A percentile compares a stretch with the other conserved stretches of the same genome.
Evolutionary conservation across 208 protist genomes (phyloP).

Genomic region (Crithidia mellificae): DNA sequence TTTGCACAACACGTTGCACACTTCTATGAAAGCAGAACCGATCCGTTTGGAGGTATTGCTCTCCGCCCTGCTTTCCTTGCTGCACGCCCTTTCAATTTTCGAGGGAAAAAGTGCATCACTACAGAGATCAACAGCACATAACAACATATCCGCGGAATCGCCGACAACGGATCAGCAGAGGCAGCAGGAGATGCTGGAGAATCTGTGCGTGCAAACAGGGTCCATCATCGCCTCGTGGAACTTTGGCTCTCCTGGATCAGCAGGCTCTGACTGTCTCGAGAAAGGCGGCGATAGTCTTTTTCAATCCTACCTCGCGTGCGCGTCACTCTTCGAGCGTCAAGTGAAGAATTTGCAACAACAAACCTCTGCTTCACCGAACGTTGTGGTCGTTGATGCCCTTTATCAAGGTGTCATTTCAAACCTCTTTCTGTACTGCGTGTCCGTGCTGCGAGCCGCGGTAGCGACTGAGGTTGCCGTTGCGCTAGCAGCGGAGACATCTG

Average conservation of each 20-base stretch:
- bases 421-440: neutral
- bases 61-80: slow-evolving; percentile 9
- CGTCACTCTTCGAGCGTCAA: neutral
- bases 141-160: too few species aligned
- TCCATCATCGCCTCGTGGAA: neutral
- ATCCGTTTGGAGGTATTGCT: slow-evolving; percentile 14
- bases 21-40: too few species aligned
- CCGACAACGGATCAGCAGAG: neutral
- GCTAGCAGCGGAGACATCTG: neutral
- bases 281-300: neutral
- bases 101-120: too few species aligned
- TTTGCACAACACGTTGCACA: too few species aligned
- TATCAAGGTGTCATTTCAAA: slow-evolving; percentile 1
- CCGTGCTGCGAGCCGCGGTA: neutral
- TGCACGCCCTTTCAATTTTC: slow-evolving; percentile 5
- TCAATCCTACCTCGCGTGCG: neutral
- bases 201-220: neutral
- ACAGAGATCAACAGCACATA: too few species aligned
- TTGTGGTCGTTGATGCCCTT: neutral
- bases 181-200: neutral
- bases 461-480: neutral
- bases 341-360: too few species aligned
- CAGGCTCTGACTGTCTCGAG: neutral
- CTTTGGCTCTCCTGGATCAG: neutral
- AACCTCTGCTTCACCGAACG: too few species aligned